A percentile compares a stretch with the other conserved stretches of the same genome.
Conservation (phyloP, 2,329 filamentous ascomycete species). For the Diaporthe eres region DNA sequence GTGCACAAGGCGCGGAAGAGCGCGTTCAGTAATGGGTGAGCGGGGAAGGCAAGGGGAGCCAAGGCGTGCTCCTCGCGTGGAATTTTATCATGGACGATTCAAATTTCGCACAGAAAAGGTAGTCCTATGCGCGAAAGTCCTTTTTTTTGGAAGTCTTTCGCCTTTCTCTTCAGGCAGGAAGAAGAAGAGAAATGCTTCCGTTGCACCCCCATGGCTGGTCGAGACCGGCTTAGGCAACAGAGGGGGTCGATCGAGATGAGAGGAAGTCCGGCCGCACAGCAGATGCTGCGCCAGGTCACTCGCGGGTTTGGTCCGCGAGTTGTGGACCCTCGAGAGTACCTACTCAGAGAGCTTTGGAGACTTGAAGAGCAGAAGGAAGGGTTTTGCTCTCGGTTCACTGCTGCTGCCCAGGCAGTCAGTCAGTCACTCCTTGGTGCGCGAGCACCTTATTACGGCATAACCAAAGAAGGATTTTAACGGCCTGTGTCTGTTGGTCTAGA, state of each 20-base stretch:
- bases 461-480: not conserved
- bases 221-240: not conserved
- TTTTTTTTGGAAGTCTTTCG: not conserved
- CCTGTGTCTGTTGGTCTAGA: slow-evolving; percentile 4
- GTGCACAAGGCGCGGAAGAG: slow-evolving; percentile 40
- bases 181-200: not conserved
- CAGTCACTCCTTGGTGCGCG: not conserved
- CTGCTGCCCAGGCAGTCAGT: not conserved
- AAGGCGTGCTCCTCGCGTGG: not conserved
- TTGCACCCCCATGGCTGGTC: not conserved
- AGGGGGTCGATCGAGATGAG: not conserved
- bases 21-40: not conserved
- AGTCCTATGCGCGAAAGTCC: not conserved
- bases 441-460: not conserved
- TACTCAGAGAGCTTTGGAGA: not conserved
- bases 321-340: not conserved
- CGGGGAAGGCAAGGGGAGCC: not conserved
- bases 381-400: not conserved
- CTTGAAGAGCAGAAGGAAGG: not conserved
- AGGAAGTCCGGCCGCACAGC: not conserved
- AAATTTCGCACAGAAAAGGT: not conserved
- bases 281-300: not conserved
- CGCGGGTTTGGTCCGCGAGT: not conserved
- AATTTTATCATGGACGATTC: not conserved
- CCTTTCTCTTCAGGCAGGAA: not conserved